Conservation (phyloP, 371 early-diverging fungal species). For the Nematocida major region DNA sequence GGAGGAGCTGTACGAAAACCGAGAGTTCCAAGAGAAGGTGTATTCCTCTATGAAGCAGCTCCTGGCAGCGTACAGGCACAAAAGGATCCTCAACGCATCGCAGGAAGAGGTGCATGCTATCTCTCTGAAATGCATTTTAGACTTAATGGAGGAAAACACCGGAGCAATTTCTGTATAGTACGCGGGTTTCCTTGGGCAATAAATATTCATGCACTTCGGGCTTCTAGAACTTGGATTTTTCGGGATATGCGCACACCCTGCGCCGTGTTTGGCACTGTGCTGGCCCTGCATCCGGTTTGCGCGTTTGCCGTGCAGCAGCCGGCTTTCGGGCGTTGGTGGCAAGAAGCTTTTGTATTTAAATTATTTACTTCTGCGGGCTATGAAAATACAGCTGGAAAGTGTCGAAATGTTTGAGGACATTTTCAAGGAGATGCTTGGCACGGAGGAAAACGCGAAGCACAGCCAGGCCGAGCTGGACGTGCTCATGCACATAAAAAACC, state of each 20-base stretch:
- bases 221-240: too few relatives aligned
- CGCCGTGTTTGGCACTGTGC: too few relatives aligned
- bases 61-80: slow-evolving; percentile 12
- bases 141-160: background rate
- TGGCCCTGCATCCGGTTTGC: too few relatives aligned
- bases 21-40: slow-evolving; percentile 75
- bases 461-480: slow-evolving; percentile 21
- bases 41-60: slow-evolving; percentile 53
- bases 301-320: too few relatives aligned
- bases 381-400: slow-evolving; percentile 44
- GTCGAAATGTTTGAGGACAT: slow-evolving; percentile 18
- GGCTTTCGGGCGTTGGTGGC: background rate
- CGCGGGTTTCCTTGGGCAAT: too few relatives aligned
- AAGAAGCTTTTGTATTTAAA: background rate
- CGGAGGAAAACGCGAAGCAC: background rate
- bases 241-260: too few relatives aligned
- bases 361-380: background rate
- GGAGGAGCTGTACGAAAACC: slow-evolving; percentile 80
- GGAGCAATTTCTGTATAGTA: too few relatives aligned
- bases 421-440: slow-evolving; percentile 16
- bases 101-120: background rate
- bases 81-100: background rate
- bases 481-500: slow-evolving; percentile 24
- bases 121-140: background rate
- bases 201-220: too few relatives aligned